Evolutionary conservation across 306 rosid species (phyloP), one percentile per base, ranked within the genome.

Genomic region (Cicer chorassanicum): DNA sequence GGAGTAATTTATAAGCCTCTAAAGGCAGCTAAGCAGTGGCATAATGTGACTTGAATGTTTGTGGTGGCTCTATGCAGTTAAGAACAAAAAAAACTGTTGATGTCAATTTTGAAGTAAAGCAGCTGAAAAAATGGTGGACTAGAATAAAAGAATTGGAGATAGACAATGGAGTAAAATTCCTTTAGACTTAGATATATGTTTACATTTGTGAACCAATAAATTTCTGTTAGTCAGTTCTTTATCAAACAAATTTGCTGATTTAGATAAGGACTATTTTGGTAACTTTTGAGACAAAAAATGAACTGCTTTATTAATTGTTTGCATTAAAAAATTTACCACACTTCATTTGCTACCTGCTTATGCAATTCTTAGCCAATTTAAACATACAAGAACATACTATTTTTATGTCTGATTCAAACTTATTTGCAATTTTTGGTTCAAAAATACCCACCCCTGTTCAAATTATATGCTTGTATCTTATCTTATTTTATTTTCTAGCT

Each of bases 31-130:
- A 14, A 44, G 40, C 11, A 42, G 21, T 4, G 68, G 45, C 62
- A 64, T 40, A 61, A 40, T n/a, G 46, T 14, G 13, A 9, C 66
- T 49, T 40, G 43, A 46, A 48, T 60, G 36, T 42, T 44, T 72
- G 34, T 73, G 77, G 34, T 73, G 77, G 38, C 61, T n/a, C 15
- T 78, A 7, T 39, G 65, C 67, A 41, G 9, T 40, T 48, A 70
- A 61, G 65, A 59, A 21, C 54, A 21, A 6, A 48, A 49, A 69
- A 48, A n/a, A 48, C 13, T n/a, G 51, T n/a, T 36, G 19, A 78
- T 69, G 54, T 70, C 56, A 60, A 63, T 21, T 60, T 70, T 9
- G 63, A 19, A 71, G 44, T 10, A 60, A 59, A 68, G 1, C 24
- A 11, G 4, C 38, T 15, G 50, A 66, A 34, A 76, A 43, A 45